Base-by-base conservation (phyloP, 306 rosid genomes). In the Psophocarpus tetragonolobus region DNA sequence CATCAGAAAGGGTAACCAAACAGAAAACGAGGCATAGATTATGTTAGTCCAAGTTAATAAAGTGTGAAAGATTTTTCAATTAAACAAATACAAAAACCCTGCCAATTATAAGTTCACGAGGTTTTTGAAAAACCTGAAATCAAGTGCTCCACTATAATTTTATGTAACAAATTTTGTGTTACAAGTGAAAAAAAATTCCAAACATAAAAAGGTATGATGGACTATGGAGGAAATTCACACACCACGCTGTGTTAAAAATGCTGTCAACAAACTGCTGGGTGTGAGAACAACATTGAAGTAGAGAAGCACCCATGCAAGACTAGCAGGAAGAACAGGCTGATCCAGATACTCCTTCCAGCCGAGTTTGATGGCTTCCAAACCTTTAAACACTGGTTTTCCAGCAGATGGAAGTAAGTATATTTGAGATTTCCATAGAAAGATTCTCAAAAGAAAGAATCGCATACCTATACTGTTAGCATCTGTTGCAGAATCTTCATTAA, bases 211-310 rank as follows among this genome's bases (percentile, higher is more conserved):
- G 57, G 58, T 65, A n/a, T 32, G 13, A 57, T 18, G 21, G 8
- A 79, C 39, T n/a, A 57, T 18, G 21, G 8, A 79, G 45, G 68
- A 82, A 61, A 24, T n/a, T 47, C 73, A 80, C 73, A 50, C 91
- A 96, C 99, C 97, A 30, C 81, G 93, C 85, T 92, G 98, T 11
- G 94, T 91, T 78, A 92, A 87, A 82, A 86, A 96, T 73, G 97
- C 98, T 24, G 97, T 92, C 99, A 96, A 91, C 93, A 92, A 86
- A 88, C 97, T 95, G 78, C 98, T 96, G 0, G 99, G 99, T 60
- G 97, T 81, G 79, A 95, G 99, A 70, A 91, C 97, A 48, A 91
- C 75, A 73, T 92, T 92, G 81, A 95, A 92, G 90, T 82, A 91
- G 76, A 91, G 98, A 57, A 95, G 88, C 62, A 95, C 97, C 82